These are phyloP conservation scores for Arthrobotrys pseudoclavata DNA, from an alignment of 2,329 filamentous ascomycete genomes.

Conservation along the genomic window DNA sequence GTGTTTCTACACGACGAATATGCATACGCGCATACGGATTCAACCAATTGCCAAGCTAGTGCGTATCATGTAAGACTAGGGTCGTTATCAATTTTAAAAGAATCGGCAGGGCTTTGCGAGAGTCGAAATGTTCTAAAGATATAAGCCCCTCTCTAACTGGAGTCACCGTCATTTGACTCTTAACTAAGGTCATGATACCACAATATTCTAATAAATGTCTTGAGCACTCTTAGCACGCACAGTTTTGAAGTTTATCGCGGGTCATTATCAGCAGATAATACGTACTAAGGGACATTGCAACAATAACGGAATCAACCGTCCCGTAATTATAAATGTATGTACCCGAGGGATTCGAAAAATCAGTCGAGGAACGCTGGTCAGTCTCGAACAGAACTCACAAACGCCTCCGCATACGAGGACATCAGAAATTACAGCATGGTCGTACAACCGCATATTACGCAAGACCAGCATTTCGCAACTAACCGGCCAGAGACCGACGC, in stretches of 20 bases:
- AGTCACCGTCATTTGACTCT: constrained; percentile 7
- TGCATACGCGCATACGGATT: neutral
- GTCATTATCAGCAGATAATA: too few species aligned
- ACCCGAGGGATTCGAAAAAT: too few species aligned
- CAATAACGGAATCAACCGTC: too few species aligned
- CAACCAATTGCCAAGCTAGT: neutral
- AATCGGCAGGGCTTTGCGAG: neutral
- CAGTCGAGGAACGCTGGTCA: too few species aligned
- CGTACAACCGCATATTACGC: neutral
- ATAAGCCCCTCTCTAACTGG: neutral
- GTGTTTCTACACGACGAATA: neutral
- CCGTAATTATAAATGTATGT: too few species aligned
- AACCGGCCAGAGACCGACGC: neutral
- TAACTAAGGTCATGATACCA: neutral
- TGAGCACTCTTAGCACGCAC: neutral
- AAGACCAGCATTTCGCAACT: too few species aligned
- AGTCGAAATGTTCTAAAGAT: neutral
- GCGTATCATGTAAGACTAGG: neutral
- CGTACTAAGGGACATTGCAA: too few species aligned
- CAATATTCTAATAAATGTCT: neutral
- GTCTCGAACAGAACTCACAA: too few species aligned
- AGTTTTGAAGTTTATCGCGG: too few species aligned
- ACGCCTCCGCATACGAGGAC: too few species aligned
- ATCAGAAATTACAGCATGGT: too few species aligned
- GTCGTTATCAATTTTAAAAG: neutral